Base-by-base conservation (phyloP, 495 filamentous ascomycete species). In the Penicillium mononematosum region DNA sequence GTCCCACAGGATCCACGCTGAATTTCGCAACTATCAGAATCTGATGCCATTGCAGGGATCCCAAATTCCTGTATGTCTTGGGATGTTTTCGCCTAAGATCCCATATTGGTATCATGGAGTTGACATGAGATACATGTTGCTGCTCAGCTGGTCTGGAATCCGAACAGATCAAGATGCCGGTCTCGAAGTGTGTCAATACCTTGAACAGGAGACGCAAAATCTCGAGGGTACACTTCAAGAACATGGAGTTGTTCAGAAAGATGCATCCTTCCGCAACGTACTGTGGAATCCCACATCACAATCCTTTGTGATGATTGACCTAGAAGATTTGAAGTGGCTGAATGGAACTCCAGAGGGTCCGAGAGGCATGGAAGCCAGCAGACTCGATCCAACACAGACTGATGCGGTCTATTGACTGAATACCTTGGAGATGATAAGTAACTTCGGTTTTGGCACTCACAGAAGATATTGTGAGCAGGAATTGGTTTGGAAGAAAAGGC, bases 301-400 rank as follows among this genome's bases (percentile, higher is more conserved):
- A 7, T 34, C 38, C 32, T 45, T 62, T 17, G 22, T 62, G 24
- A 34, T 62, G 46, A 58, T 65, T 48, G 59, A 62, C 32, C 55
- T 65, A 39, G 59, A 65, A 43, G 59, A 65, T 45, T n/a, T 65
- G 45, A 51, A 56, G 29, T 59, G 56, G 59, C n/a, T 53, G n/a
- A 52, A 61, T 45, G 46, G 24, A 0, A 17, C 48, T 31, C 25
- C 17, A n/a, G 25, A 47, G 45, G 45, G 5, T 47, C 45, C 0
- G 2, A 47, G 9, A 1, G 27, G n/a, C 7, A 31, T 11, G 19
- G 17, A 20, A 10, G 17, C 17, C 27, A 17, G 32, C 6, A 20
- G 4, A 32, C 9, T 20, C 2, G 11, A 48, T 19, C 17, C 17
- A 19, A 3, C 27, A 11, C 5, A 34, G 27, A 20, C 17, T 5